phyloP scores from a whole-genome alignment of 495 filamentous ascomycete genomes.

The Neurospora africana region DNA sequence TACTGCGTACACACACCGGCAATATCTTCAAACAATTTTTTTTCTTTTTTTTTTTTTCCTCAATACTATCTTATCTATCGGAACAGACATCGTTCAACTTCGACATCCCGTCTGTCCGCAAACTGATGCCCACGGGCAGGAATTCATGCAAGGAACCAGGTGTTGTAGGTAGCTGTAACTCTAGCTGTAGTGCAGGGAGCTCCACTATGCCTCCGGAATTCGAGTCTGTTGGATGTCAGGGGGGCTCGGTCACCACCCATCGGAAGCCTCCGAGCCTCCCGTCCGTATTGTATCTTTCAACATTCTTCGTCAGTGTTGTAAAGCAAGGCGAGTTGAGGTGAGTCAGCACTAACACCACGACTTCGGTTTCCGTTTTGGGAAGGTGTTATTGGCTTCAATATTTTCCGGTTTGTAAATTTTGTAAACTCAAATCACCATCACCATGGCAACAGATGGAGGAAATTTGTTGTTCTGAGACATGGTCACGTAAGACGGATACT shows the following conservation, averaged over 20 bases:
- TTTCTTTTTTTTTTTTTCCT: not conserved
- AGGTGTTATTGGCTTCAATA: no score
- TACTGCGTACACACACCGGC: not conserved
- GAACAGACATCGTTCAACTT: not conserved
- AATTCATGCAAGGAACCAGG: not conserved
- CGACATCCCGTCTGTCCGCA: not conserved
- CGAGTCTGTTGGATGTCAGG: no score
- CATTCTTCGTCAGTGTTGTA: no score
- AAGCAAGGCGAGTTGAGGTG: no score
- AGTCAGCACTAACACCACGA: no score
- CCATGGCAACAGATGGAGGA: not conserved
- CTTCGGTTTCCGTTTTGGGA: no score
- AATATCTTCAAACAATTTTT: not conserved
- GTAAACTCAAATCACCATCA: not conserved
- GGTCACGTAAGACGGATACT: not conserved
- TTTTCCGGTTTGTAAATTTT: no score
- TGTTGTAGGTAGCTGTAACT: no score
- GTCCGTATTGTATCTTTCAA: no score
- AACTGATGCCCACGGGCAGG: not conserved
- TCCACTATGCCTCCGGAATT: not conserved
- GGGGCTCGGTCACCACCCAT: no score
- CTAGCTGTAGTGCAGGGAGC: not conserved
- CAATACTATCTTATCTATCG: not conserved
- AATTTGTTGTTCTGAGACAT: not conserved
- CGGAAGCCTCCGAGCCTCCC: no score